Evolutionary conservation across 2,329 filamentous ascomycete species (phyloP).

Genomic region (Beauveria medogensis): DNA sequence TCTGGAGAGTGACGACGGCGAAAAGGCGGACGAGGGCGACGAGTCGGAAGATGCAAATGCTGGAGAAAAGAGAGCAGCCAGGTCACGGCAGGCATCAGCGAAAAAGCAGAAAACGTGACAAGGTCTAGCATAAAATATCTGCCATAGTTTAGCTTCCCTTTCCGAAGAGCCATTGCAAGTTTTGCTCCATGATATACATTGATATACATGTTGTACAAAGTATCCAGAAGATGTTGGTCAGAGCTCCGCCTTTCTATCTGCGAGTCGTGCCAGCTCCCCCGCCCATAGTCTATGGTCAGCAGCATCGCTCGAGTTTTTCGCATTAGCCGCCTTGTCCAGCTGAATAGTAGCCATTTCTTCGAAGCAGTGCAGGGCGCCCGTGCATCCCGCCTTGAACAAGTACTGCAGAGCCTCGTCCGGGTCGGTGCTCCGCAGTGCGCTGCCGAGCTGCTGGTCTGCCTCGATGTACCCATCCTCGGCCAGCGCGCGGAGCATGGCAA

Average conservation of each 20-base stretch:
- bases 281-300: conserved; percentile 23
- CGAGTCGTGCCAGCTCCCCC: conserved; percentile 27
- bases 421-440: conserved; percentile 18
- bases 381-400: conserved; percentile 20
- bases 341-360: conserved; percentile 22
- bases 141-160: not conserved
- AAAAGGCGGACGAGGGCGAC: conserved; percentile 23
- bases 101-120: conserved; percentile 21
- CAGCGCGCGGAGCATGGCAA: conserved; percentile 16
- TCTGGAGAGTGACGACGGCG: conserved; percentile 26
- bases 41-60: conserved; percentile 14
- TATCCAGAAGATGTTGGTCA: conserved; percentile 17
- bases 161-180: not conserved
- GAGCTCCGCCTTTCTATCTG: conserved; percentile 17
- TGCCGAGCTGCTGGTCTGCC: conserved; percentile 21
- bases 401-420: conserved; percentile 18
- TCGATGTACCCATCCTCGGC: conserved; percentile 17
- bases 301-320: conserved; percentile 12
- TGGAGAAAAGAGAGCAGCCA: conserved; percentile 19
- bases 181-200: conserved; percentile 15
- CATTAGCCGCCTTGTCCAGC: conserved; percentile 17
- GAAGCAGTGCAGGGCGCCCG: conserved; percentile 20
- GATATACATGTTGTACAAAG: not conserved
- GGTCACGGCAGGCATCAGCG: conserved; percentile 1
- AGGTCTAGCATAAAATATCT: not conserved